These are phyloP conservation scores for Umbellularia californica DNA, from an alignment of 164 flowering plant species.

Conservation along the genomic window DNA sequence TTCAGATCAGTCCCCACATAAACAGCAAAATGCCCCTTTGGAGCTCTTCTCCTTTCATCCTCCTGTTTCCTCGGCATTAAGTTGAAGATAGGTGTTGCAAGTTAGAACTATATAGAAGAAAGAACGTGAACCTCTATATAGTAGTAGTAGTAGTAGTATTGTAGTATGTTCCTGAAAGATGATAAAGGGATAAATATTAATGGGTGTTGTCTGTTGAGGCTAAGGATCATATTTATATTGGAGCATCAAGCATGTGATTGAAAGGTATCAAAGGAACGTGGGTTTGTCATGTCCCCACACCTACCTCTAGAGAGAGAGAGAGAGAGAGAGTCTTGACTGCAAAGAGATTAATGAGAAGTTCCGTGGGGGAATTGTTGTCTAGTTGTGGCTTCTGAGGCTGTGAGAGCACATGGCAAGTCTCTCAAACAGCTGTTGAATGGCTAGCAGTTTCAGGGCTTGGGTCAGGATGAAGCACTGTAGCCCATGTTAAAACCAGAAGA, in stretches of 20 bases:
- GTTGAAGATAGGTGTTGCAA: background rate
- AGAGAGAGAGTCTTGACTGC: background rate
- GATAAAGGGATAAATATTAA: background rate
- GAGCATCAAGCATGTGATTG: background rate
- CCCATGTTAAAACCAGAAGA: too few relatives aligned
- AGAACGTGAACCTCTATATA: background rate
- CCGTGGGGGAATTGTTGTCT: background rate
- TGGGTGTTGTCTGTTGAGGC: background rate
- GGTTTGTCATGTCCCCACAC: background rate
- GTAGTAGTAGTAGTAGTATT: background rate
- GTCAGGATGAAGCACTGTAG: too few relatives aligned
- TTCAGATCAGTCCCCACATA: conserved; percentile 13
- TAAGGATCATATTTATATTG: background rate
- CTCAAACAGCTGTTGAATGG: too few relatives aligned
- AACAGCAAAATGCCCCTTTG: conserved; percentile 20
- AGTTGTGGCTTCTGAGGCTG: background rate
- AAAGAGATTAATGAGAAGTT: background rate
- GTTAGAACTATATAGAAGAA: background rate
- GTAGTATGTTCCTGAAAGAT: background rate
- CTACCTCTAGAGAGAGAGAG: background rate
- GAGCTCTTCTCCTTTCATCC: conserved; percentile 6
- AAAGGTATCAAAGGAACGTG: background rate
- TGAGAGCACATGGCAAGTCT: background rate
- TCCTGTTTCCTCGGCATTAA: conserved; percentile 11
- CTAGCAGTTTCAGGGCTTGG: too few relatives aligned